Percentiles rank a stretch among this genome's conserved stretches.
Conservation (phyloP, 441 rosid species). For the Jatropha podagrica region DNA sequence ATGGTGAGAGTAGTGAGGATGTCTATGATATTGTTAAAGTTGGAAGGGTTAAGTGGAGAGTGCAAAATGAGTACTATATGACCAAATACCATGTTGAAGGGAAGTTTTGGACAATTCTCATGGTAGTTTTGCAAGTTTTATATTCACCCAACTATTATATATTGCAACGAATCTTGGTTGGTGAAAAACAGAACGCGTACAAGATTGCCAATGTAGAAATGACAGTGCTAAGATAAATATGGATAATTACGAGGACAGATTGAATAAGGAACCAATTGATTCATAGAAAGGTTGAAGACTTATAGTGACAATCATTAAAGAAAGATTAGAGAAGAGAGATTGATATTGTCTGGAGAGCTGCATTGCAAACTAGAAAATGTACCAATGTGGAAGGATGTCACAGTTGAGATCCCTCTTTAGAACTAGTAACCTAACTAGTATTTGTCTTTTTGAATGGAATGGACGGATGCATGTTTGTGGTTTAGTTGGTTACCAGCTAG, state of each 20-base stretch:
- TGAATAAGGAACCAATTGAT: neutral
- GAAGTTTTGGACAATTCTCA: neutral
- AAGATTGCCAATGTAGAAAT: neutral
- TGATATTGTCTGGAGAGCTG: neutral
- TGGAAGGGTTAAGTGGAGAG: neutral
- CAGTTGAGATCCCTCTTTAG: neutral
- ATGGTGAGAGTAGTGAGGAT: neutral
- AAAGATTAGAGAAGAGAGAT: neutral
- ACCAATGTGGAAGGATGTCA: neutral
- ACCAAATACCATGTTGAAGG: neutral
- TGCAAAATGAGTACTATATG: neutral
- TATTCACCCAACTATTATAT: neutral
- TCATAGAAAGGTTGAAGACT: neutral
- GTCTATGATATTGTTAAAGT: neutral
- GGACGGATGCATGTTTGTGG: neutral
- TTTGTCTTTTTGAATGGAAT: neutral
- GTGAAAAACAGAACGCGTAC: neutral
- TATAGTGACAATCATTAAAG: neutral
- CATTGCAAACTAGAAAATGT: neutral
- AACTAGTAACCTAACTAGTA: neutral
- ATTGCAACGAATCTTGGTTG: neutral
- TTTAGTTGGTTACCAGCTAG: neutral
- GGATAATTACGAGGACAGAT: neutral
- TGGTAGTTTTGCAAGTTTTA: neutral
- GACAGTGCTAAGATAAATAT: neutral